These are phyloP conservation scores for Limnanthes douglasii DNA, from an alignment of 345 rosid species.

Conservation along the genomic window DNA sequence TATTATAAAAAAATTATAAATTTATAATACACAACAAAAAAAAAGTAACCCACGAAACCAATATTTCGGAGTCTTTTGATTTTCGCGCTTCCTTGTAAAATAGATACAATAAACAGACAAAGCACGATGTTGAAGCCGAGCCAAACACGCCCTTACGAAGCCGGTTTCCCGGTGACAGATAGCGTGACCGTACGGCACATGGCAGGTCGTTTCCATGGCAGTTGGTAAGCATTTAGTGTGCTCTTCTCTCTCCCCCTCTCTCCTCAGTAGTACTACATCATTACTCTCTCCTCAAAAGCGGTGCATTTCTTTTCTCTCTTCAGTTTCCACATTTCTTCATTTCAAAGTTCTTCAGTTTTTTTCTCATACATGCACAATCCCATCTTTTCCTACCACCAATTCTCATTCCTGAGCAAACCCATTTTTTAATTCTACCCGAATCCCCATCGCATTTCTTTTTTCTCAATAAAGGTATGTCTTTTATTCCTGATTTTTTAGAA, in stretches of 20 bases:
- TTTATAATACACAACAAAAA: too few relatives aligned
- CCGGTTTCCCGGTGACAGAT: too few relatives aligned
- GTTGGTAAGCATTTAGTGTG: conserved; percentile 67
- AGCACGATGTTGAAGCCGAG: too few relatives aligned
- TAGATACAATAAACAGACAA: too few relatives aligned
- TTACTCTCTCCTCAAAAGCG: conserved; percentile 19
- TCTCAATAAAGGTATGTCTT: conserved; percentile 5
- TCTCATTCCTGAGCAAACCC: conserved; percentile 5
- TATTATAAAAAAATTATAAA: too few relatives aligned
- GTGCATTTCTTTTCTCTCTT: conserved; percentile 18
- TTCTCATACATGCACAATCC: conserved; percentile 8
- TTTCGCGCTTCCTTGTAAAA: too few relatives aligned
- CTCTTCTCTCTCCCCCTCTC: conserved; percentile 2
- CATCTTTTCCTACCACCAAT: neutral
- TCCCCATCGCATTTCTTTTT: neutral
- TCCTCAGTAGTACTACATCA: too few relatives aligned
- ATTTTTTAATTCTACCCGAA: too few relatives aligned
- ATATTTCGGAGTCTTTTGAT: too few relatives aligned
- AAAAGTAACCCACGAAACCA: too few relatives aligned
- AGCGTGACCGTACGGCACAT: conserved; percentile 26
- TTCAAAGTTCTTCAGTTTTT: neutral
- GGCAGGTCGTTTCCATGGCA: conserved; percentile 41
- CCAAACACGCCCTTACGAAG: too few relatives aligned
- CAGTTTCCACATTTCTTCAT: too few relatives aligned
- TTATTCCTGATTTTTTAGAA: neutral